phyloP scores from a whole-genome alignment of 176 grass and related monocot genomes.

The Triticum urartu region DNA sequence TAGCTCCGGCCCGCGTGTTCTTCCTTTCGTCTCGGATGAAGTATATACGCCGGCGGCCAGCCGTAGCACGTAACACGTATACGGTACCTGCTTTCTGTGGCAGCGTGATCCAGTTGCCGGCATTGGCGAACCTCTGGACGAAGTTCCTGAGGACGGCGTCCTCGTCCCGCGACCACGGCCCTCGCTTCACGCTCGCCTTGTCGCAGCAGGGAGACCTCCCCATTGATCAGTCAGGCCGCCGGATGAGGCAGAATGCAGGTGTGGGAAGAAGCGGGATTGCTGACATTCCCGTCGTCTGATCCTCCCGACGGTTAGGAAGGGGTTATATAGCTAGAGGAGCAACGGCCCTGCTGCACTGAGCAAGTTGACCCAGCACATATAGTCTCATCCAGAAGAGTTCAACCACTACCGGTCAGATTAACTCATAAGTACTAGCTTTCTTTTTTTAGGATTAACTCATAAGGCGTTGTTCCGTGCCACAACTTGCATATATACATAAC shows the following conservation, averaged over 20 bases:
- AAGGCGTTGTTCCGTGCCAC: background rate
- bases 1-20: background rate
- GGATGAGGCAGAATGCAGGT: background rate
- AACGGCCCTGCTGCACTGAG: background rate
- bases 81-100: conserved; percentile 49
- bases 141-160: conserved; percentile 56
- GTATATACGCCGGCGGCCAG: background rate
- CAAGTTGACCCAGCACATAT: conserved; percentile 29
- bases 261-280: background rate
- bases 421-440: background rate
- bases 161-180: conserved; percentile 87
- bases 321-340: conserved; percentile 4
- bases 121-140: conserved; percentile 59
- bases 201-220: conserved; percentile 88
- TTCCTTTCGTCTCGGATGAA: background rate
- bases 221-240: conserved; percentile 1
- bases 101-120: conserved; percentile 52
- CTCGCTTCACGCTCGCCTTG: conserved; percentile 76
- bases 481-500: background rate
- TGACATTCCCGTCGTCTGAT: background rate
- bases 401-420: conserved; percentile 20
- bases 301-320: background rate
- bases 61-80: too few species aligned
- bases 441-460: too few species aligned
- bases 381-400: conserved; percentile 1